A percentile compares a stretch with the other conserved stretches of the same genome.
phyloP scores from a whole-genome alignment of 108 stramenopile species.

The Fragilaria crotonensis region DNA sequence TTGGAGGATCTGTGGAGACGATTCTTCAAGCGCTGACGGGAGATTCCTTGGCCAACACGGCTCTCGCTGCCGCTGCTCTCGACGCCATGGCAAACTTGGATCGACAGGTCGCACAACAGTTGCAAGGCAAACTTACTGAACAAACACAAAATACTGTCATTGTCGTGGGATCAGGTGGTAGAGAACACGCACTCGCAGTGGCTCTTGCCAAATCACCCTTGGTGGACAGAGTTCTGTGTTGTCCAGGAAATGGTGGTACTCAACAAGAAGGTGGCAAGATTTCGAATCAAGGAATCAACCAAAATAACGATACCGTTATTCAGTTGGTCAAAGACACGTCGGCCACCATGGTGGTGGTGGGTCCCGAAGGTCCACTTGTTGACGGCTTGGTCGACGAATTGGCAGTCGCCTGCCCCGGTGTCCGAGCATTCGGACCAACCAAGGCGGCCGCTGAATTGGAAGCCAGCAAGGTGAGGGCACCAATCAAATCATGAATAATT shows the following conservation, averaged over 20 bases:
- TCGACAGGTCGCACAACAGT: constrained; percentile 25
- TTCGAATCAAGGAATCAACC: constrained; percentile 44
- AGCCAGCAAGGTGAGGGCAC: constrained; percentile 77
- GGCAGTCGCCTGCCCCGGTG: constrained; percentile 56
- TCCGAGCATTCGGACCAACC: constrained; percentile 93
- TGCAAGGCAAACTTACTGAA: constrained; percentile 17
- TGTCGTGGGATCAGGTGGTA: constrained; percentile 80
- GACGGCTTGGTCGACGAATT: constrained; percentile 89
- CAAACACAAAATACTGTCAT: constrained; percentile 56
- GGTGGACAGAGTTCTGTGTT: constrained; percentile 58
- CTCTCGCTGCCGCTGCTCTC: constrained; percentile 33
- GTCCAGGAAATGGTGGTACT: constrained; percentile 89
- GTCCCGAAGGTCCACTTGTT: constrained; percentile 95
- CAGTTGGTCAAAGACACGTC: constrained; percentile 43
- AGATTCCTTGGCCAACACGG: constrained; percentile 10
- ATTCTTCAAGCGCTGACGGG: constrained; percentile 19
- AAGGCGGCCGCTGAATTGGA: constrained; percentile 91
- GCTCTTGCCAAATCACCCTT: constrained; percentile 74
- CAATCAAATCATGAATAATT: neutral
- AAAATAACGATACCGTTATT: constrained; percentile 68
- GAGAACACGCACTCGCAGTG: constrained; percentile 84
- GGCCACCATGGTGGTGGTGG: constrained; percentile 89
- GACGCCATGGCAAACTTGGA: constrained; percentile 45
- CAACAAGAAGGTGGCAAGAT: constrained; percentile 62
- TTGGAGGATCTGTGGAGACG: constrained; percentile 23